A percentile compares a stretch with the other conserved stretches of the same genome.
Conservation (phyloP, 768 basidiomycete genomes). For the Lactarius pseudohatsudake region DNA sequence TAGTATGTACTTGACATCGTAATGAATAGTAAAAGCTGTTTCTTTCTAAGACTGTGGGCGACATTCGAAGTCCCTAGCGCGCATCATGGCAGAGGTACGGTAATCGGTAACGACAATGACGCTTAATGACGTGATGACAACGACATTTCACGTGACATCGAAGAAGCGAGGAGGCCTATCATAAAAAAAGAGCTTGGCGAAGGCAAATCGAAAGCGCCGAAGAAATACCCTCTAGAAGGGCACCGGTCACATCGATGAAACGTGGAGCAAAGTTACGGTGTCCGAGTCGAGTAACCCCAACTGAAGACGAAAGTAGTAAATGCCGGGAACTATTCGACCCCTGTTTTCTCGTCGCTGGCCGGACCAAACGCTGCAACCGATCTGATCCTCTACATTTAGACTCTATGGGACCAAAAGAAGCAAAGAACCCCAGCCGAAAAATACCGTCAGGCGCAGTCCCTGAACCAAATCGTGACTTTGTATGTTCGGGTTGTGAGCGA, state of each 20-base stretch:
- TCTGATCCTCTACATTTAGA: no score
- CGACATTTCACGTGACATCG: not conserved
- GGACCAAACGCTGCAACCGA: no score
- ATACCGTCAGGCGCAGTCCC: no score
- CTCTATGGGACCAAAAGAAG: no score
- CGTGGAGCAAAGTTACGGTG: not conserved
- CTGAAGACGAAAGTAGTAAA: no score
- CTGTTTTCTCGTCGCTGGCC: no score
- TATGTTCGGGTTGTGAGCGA: conserved; percentile 10
- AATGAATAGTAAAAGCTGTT: not conserved
- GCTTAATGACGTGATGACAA: not conserved
- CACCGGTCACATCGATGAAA: not conserved
- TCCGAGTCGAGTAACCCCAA: not conserved
- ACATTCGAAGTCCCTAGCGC: not conserved
- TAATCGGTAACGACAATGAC: not conserved
- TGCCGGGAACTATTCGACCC: no score
- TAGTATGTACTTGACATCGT: not conserved
- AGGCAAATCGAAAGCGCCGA: not conserved
- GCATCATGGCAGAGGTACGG: not conserved
- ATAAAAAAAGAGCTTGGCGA: no score
- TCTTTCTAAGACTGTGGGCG: not conserved
- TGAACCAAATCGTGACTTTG: no score
- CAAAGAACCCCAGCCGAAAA: no score
- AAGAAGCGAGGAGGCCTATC: no score
- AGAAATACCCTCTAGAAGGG: not conserved